Conservation (phyloP, 305 asterid species). For the Fraxinus velutina region DNA sequence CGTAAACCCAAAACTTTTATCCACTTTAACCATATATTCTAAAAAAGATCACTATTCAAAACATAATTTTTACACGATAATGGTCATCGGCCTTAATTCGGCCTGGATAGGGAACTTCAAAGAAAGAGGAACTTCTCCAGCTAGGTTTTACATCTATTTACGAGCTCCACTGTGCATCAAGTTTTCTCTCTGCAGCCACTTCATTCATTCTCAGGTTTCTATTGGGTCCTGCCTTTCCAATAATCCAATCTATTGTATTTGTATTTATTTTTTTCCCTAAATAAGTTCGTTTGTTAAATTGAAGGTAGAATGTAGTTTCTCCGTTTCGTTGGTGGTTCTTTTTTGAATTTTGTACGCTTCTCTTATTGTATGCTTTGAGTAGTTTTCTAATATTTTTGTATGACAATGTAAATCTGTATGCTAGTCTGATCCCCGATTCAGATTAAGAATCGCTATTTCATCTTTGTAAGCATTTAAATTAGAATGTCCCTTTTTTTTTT, state of each 20-base stretch:
- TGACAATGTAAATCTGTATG: neutral
- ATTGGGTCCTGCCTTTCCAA: neutral
- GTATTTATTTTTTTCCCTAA: neutral
- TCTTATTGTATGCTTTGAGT: neutral
- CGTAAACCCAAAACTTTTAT: too few relatives aligned
- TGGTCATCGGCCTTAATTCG: neutral
- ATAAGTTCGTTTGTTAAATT: neutral
- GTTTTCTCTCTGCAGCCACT: neutral
- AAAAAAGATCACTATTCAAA: too few relatives aligned
- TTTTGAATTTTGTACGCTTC: neutral
- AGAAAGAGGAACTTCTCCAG: neutral
- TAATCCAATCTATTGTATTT: neutral
- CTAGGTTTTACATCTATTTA: neutral
- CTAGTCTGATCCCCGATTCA: neutral
- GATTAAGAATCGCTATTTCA: neutral
- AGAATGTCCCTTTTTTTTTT: neutral
- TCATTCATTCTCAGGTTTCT: neutral
- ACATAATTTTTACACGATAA: too few relatives aligned
- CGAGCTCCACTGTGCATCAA: neutral
- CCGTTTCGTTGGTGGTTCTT: neutral
- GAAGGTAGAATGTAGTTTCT: neutral
- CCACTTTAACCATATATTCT: too few relatives aligned
- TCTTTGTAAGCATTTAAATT: neutral
- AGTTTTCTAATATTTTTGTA: neutral
- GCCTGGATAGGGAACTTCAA: neutral